Base-by-base conservation (phyloP, 2,329 filamentous ascomycete species). In the Penicillium sp. region DNA sequence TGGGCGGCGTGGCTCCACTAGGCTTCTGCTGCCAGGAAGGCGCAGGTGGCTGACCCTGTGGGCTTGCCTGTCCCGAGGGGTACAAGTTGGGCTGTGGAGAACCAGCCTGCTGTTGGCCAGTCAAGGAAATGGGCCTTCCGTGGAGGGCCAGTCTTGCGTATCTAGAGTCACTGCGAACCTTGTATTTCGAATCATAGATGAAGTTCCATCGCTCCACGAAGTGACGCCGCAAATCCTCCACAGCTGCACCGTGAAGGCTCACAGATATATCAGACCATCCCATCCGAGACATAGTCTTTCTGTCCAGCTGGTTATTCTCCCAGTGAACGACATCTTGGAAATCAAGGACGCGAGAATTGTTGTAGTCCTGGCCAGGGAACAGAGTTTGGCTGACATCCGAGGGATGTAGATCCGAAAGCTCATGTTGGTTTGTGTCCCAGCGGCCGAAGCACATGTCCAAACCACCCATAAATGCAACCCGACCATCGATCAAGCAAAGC, bases 151-250 rank as follows among this genome's bases (percentile, higher is more conserved):
- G 66, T 60, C 66, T 72, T 13, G 72, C 64, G 61, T 85, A 86
- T 54, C 82, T 74, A 4, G 70, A 66, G 44, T 83, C 77, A 45
- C 79, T 76, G 16, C 83, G 81, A 34, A 82, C 79, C 57, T 78
- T 76, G 70, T 97, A 97, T 72, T 97, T 97, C 50, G 89, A 85
- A 55, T 86, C 81, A 62, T 85, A 96, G 61, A 97, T 92, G 70
- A 90, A 95, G 76, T 96, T 96, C 91, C 92, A 97, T 65, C 92
- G 81, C 68, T 96, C 88, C 2, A 86, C 82, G 66, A 97, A 96
- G 71, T 96, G 91, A 5, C 83, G 82, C 32, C 85, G 80, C 32
- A 96, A 79, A 71, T 89, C 91, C 60, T 87, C 80, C 0, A 93
- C 87, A 10, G 90, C 88, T 0, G 87, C 86, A 0, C 92, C 92